These are phyloP conservation scores for Aethionema arabicum DNA, from an alignment of 345 rosid species.

Conservation along the genomic window DNA sequence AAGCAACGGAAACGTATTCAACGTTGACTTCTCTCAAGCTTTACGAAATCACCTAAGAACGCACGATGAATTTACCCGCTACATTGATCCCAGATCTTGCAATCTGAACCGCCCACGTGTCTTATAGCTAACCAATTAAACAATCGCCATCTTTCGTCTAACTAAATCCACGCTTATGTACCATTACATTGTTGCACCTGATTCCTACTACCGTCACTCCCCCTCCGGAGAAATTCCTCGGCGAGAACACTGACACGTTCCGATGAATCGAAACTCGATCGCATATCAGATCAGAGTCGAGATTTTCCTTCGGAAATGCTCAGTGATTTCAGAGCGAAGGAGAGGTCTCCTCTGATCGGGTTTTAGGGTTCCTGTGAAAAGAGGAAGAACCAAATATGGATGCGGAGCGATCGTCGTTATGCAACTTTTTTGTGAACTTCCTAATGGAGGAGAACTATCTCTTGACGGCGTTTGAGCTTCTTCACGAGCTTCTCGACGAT, in stretches of 20 bases:
- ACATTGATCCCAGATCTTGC: not conserved
- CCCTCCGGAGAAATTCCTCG: slow-evolving; percentile 35
- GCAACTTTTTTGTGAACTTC: slow-evolving; percentile 97
- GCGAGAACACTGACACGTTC: slow-evolving; percentile 31
- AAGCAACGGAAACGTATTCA: not conserved
- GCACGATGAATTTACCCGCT: slow-evolving; percentile 1
- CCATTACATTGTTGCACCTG: slow-evolving; percentile 17
- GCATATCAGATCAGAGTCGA: slow-evolving; percentile 16
- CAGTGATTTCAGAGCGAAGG: slow-evolving; percentile 19
- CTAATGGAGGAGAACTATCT: slow-evolving; percentile 89
- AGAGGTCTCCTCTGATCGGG: slow-evolving; percentile 34
- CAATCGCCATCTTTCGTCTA: slow-evolving; percentile 11
- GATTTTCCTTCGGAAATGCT: slow-evolving; percentile 18
- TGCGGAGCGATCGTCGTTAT: slow-evolving; percentile 92
- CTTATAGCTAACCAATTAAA: not conserved
- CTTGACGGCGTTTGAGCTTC: slow-evolving; percentile 89
- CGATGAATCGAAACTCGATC: slow-evolving; percentile 17
- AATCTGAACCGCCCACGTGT: slow-evolving; percentile 29
- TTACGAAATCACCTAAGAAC: slow-evolving; percentile 8
- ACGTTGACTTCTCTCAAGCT: slow-evolving; percentile 28
- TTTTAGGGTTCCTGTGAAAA: slow-evolving; percentile 16
- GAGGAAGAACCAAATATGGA: slow-evolving; percentile 49
- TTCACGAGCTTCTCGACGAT: slow-evolving; percentile 94
- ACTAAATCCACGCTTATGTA: slow-evolving; percentile 20
- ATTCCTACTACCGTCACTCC: slow-evolving; percentile 27